These are phyloP conservation scores for Rhynchosporium secalis DNA, from an alignment of 2,329 filamentous ascomycete genomes.

Conservation along the genomic window DNA sequence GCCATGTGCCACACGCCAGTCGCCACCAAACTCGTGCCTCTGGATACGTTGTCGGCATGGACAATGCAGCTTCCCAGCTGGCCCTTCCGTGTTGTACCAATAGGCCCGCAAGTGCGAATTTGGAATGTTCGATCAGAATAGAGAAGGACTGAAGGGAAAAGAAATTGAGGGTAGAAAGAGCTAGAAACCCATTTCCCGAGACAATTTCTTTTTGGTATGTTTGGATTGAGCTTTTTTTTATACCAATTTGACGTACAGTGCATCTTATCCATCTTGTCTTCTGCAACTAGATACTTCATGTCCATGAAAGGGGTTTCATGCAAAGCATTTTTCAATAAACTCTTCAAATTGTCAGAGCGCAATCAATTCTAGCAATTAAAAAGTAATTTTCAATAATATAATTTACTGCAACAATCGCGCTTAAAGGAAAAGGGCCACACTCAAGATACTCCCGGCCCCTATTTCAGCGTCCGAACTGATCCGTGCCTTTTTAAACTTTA, in stretches of 20 bases:
- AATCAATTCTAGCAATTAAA: no score
- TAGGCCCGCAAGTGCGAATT: slow-evolving; percentile 1
- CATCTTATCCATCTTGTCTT: neutral
- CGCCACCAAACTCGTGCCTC: neutral
- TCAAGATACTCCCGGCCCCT: neutral
- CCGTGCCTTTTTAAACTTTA: slow-evolving; percentile 10
- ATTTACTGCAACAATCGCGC: neutral
- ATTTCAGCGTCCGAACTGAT: neutral
- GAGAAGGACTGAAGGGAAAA: neutral
- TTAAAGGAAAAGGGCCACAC: slow-evolving; percentile 1
- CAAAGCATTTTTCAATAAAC: neutral
- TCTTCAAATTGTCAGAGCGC: neutral
- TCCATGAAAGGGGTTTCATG: neutral
- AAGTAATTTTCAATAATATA: no score
- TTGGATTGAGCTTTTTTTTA: neutral
- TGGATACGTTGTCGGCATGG: neutral
- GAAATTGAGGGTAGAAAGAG: neutral
- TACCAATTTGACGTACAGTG: neutral
- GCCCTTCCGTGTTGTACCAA: neutral
- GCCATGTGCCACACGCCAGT: neutral
- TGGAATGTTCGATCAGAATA: neutral
- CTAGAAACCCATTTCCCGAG: neutral
- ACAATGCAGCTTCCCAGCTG: neutral
- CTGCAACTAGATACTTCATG: neutral
- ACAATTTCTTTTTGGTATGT: neutral